Evolutionary conservation across 73 alveolate species (phyloP).

Genomic region (Paramecium pentaurelia): DNA sequence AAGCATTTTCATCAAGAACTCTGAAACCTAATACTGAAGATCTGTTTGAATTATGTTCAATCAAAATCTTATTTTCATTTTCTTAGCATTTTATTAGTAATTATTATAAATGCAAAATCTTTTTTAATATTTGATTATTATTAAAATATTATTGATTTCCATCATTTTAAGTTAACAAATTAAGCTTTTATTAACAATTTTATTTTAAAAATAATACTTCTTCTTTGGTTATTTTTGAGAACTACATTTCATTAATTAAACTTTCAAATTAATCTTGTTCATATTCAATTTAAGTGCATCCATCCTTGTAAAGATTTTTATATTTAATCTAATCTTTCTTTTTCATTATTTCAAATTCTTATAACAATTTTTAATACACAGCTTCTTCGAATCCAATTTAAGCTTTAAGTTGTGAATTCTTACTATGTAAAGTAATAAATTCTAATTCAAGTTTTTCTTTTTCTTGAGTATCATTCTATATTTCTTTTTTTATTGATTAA

Average conservation of each 20-base stretch:
- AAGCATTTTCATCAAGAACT: neutral
- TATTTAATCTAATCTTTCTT: neutral
- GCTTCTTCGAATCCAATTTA: neutral
- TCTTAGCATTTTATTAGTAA: neutral
- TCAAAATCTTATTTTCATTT: neutral
- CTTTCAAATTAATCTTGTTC: neutral
- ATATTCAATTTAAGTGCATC: neutral
- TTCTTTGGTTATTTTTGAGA: neutral
- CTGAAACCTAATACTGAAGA: neutral
- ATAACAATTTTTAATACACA: neutral
- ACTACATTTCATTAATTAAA: neutral
- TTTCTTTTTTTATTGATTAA: neutral
- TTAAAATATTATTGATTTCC: neutral
- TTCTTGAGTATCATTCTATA: neutral
- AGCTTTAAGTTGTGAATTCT: neutral
- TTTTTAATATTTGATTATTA: neutral
- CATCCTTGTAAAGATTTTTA: neutral
- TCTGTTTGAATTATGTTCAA: neutral
- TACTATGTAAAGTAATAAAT: neutral
- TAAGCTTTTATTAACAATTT: neutral
- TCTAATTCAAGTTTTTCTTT: neutral
- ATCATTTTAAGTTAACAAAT: neutral
- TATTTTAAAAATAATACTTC: neutral
- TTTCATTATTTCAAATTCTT: neutral
- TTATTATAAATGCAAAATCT: neutral